Base-by-base conservation (phyloP, 106 monocot genomes). In the Xerophyta viscosa region DNA sequence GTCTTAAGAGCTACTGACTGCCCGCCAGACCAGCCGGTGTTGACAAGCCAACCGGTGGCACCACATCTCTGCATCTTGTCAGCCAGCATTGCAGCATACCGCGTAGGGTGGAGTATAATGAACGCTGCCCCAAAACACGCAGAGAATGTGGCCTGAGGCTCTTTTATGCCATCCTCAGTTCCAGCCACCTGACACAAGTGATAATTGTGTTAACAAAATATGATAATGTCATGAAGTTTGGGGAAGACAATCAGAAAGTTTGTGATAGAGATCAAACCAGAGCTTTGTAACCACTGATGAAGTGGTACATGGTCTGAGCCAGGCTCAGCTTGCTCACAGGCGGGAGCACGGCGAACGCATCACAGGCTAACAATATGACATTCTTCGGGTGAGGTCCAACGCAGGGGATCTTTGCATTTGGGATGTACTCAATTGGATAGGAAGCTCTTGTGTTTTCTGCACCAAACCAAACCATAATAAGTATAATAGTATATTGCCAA, bases 1-100 rank as follows among this genome's bases (percentile, higher is more conserved):
- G n/a, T n/a, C n/a, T n/a, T n/a, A n/a, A n/a, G n/a, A n/a, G n/a
- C n/a, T n/a, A n/a, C n/a, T n/a, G n/a, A n/a, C 87, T 87, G 87
- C 77, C 92, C 92, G 48, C 92, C 92, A 46, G 80, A 87, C 92
- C 92, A 93, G 24, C 92, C 92, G 12, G 92, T 93, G 74, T 93
- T 93, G 20, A 93, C 92, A 13, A 93, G 87, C 92, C 92, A 93
- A 8, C 77, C 92, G 3, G 83, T 87, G 33, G 92, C 87, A 30
- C 92, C 87, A 31, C 80, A 74, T 53, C 68, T 77, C 59, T 80
- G 74, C 92, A 93, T 93, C 59, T 87, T 93, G 44, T 93, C 87
- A 20, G 87, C 87, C 20, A 93, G 71, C 92, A 93, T 87, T 1
- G 87, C 87, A 8, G 92, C 92, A 54, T 93, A 93, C 31, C 69